These are phyloP conservation scores for Posidonia australis DNA, from an alignment of 106 monocot species.

Conservation along the genomic window DNA sequence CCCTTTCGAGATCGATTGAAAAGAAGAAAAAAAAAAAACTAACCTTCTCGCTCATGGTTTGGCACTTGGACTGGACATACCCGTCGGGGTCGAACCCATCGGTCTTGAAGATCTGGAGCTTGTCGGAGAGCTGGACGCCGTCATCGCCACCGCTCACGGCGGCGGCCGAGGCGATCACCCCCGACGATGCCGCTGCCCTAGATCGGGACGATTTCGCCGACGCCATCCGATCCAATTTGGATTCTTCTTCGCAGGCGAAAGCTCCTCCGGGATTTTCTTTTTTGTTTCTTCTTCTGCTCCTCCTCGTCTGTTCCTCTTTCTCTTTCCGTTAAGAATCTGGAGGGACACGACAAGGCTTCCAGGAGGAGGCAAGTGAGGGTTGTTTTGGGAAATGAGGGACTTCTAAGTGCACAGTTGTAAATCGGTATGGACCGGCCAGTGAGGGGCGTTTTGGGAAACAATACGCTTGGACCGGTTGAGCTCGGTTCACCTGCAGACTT, in stretches of 20 bases:
- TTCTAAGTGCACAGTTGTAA: no score
- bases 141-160: slow-evolving; percentile 15
- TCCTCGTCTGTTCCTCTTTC: background rate
- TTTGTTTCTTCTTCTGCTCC: background rate
- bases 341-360: no score
- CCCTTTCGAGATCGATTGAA: no score
- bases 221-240: slow-evolving; percentile 19
- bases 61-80: slow-evolving; percentile 64
- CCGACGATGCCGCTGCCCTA: slow-evolving; percentile 32
- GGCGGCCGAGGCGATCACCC: slow-evolving; percentile 8
- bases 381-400: background rate
- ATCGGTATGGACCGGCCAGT: no score
- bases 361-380: background rate
- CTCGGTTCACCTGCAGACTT: no score
- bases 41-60: slow-evolving; percentile 72
- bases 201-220: slow-evolving; percentile 52
- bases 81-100: slow-evolving; percentile 54
- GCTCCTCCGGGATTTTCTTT: background rate
- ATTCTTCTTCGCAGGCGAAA: background rate
- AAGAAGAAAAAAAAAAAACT: background rate
- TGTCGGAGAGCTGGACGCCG: slow-evolving; percentile 40
- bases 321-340: background rate
- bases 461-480: no score
- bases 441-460: no score
- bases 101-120: slow-evolving; percentile 64